Conservation (phyloP, 1,139 yeast genomes). For the Diutina catenulata region DNA sequence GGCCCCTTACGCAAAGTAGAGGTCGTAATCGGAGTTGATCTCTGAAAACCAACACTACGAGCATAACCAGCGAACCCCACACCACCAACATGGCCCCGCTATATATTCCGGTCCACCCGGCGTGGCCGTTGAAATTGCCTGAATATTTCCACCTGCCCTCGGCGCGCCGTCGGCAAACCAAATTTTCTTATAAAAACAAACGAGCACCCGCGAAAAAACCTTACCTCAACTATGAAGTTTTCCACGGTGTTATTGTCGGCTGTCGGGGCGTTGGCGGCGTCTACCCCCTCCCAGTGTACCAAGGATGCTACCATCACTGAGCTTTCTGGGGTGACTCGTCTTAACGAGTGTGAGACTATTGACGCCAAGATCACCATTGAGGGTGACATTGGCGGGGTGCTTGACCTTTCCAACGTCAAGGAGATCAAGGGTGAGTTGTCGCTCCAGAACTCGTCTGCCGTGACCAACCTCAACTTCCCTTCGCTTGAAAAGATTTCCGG, state of each 20-base stretch:
- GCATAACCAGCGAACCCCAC: too few species aligned
- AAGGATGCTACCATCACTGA: conserved; percentile 30
- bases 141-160: too few species aligned
- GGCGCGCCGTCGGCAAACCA: too few species aligned
- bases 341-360: conserved; percentile 30
- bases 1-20: too few species aligned
- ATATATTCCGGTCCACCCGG: too few species aligned
- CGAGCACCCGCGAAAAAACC: too few species aligned
- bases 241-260: not conserved
- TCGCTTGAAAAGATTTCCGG: conserved; percentile 25
- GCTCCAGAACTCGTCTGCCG: conserved; percentile 31
- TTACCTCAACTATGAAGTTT: conserved; percentile 2
- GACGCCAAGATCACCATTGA: conserved; percentile 28
- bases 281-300: conserved; percentile 16
- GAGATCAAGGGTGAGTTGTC: conserved; percentile 24
- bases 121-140: too few species aligned
- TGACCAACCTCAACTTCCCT: conserved; percentile 22
- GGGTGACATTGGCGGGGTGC: conserved; percentile 22
- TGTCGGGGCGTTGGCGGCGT: not conserved
- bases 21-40: too few species aligned
- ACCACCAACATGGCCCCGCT: too few species aligned
- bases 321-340: conserved; percentile 22
- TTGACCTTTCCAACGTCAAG: conserved; percentile 24
- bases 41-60: too few species aligned
- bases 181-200: too few species aligned